Conservation (phyloP, 768 basidiomycete genomes). For the Phylloporus sp. region DNA sequence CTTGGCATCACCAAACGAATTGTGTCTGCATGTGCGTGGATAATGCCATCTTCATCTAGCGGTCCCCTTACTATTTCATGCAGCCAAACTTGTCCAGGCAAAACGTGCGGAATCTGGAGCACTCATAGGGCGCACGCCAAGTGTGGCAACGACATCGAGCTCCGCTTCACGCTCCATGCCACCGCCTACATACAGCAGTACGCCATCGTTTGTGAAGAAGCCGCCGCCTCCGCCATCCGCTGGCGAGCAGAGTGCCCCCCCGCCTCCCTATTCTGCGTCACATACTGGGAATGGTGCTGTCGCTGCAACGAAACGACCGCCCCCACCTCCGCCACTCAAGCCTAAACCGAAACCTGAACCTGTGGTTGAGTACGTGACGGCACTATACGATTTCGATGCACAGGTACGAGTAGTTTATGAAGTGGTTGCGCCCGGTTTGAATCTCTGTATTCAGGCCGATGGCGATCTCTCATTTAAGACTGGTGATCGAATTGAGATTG, state of each 20-base stretch:
- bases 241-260: slow-evolving; percentile 38
- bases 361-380: slow-evolving; percentile 74
- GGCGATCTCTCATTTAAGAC: slow-evolving; percentile 88
- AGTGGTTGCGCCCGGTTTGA: background rate
- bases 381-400: slow-evolving; percentile 91
- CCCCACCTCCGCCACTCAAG: slow-evolving; percentile 90
- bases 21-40: slow-evolving; percentile 72
- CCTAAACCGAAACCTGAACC: slow-evolving; percentile 75
- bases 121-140: slow-evolving; percentile 33
- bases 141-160: slow-evolving; percentile 25
- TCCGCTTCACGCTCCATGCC: slow-evolving; percentile 25
- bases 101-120: slow-evolving; percentile 37
- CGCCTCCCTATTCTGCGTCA: slow-evolving; percentile 34
- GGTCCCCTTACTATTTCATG: slow-evolving; percentile 8
- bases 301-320: slow-evolving; percentile 64
- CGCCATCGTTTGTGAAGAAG: slow-evolving; percentile 39
- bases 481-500: slow-evolving; percentile 88
- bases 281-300: slow-evolving; percentile 20
- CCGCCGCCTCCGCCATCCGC: slow-evolving; percentile 39
- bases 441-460: slow-evolving; percentile 53
- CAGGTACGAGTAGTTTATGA: slow-evolving; percentile 47
- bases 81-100: slow-evolving; percentile 68
- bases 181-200: slow-evolving; percentile 16
- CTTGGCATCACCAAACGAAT: slow-evolving; percentile 81
- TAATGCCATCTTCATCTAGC: background rate